These are phyloP conservation scores for Curvularia lunata DNA, from an alignment of 2,329 filamentous ascomycete species.

Conservation along the genomic window DNA sequence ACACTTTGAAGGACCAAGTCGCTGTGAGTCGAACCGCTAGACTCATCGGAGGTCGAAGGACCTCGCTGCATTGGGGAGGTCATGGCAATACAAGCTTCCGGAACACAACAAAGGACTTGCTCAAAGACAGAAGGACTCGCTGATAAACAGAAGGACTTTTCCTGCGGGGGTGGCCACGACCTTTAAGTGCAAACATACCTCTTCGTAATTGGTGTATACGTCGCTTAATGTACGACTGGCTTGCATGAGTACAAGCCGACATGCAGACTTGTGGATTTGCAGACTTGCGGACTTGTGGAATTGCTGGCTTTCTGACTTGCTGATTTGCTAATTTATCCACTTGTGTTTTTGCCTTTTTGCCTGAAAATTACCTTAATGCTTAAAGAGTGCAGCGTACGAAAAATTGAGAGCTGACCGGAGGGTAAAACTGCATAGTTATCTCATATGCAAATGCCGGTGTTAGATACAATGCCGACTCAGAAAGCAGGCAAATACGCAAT, in stretches of 20 bases:
- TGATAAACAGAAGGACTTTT: neutral
- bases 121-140: neutral
- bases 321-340: neutral
- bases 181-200: neutral
- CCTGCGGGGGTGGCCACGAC: neutral
- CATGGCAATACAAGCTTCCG: neutral
- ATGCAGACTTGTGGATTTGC: slow-evolving; percentile 7
- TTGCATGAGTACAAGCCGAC: slow-evolving; percentile 12
- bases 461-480: neutral
- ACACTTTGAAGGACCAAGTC: neutral
- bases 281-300: slow-evolving; percentile 15
- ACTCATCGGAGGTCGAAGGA: neutral
- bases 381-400: neutral
- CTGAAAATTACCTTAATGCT: neutral
- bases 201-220: neutral
- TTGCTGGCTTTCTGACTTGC: slow-evolving; percentile 16
- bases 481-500: neutral
- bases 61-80: neutral
- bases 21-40: neutral
- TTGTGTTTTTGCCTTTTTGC: neutral
- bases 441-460: neutral
- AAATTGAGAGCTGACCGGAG: neutral
- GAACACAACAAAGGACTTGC: neutral
- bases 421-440: neutral
- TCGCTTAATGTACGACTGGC: slow-evolving; percentile 11